A percentile compares a stretch with the other conserved stretches of the same genome.
phyloP scores from a whole-genome alignment of 306 rosid species.

The barrel medic (Medicago truncatula) region MtrunA17r5.0-ANR NC_053045.1:38947001-38947500 shows the following conservation, averaged over 20 bases:
- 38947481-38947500: constrained; percentile 59
- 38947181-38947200: not conserved
- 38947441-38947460: constrained; percentile 75
- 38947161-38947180: no score
- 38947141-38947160: not conserved
- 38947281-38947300: not conserved
- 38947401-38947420: not conserved
- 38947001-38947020: constrained; percentile 5
- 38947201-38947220: not conserved
- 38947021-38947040: constrained; percentile 4
- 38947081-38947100: not conserved
- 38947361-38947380: constrained; percentile 36
- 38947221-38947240: not conserved
- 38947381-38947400: constrained; percentile 5
- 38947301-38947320: not conserved
- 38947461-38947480: constrained; percentile 39
- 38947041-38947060: constrained; percentile 1
- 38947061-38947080: constrained; percentile 8
- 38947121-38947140: not conserved
- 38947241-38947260: not conserved
- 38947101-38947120: no score
- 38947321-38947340: constrained; percentile 17
- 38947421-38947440: not conserved
- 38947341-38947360: constrained; percentile 44
- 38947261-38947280: not conserved